Percentiles rank a stretch among this genome's conserved stretches.
Conservation (phyloP, 306 rosid species). For the Dicorynia guianensis region DNA sequence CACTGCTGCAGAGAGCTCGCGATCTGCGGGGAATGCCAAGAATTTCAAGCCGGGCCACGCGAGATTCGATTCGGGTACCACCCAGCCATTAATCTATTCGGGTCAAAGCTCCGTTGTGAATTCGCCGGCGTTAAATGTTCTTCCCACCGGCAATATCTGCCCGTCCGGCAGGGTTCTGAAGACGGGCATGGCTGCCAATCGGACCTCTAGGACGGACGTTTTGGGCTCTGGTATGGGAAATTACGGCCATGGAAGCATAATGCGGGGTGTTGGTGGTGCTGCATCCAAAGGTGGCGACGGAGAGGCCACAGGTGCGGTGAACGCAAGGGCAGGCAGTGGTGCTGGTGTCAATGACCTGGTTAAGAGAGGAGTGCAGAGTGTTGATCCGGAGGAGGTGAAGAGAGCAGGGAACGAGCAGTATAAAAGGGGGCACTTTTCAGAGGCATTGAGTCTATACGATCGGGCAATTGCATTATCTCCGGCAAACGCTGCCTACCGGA, state of each 20-base stretch:
- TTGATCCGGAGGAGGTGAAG: slow-evolving; percentile 89
- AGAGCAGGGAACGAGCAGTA: slow-evolving; percentile 84
- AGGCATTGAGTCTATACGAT: slow-evolving; percentile 83
- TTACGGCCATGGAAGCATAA: slow-evolving; percentile 95
- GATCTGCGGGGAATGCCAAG: slow-evolving; percentile 53
- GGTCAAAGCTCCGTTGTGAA: slow-evolving; percentile 70
- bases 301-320: slow-evolving; percentile 32
- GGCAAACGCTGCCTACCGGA: slow-evolving; percentile 71
- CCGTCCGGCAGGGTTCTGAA: slow-evolving; percentile 83
- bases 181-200: slow-evolving; percentile 60
- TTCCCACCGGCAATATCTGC: slow-evolving; percentile 92
- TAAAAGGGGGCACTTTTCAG: slow-evolving; percentile 69
- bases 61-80: slow-evolving; percentile 74
- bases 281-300: slow-evolving; percentile 44
- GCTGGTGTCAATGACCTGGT: slow-evolving; percentile 41
- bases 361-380: slow-evolving; percentile 51
- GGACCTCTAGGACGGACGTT: slow-evolving; percentile 67
- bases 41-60: slow-evolving; percentile 58
- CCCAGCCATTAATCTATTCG: slow-evolving; percentile 58
- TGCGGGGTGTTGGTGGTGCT: slow-evolving; percentile 77
- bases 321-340: slow-evolving; percentile 1
- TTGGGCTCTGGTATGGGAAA: slow-evolving; percentile 81
- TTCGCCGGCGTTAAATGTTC: slow-evolving; percentile 70
- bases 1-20: slow-evolving; percentile 58
- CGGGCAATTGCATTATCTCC: slow-evolving; percentile 81